Evolutionary conservation across 768 basidiomycete genomes (phyloP).

Genomic region (Naganishia kalamii): DNA sequence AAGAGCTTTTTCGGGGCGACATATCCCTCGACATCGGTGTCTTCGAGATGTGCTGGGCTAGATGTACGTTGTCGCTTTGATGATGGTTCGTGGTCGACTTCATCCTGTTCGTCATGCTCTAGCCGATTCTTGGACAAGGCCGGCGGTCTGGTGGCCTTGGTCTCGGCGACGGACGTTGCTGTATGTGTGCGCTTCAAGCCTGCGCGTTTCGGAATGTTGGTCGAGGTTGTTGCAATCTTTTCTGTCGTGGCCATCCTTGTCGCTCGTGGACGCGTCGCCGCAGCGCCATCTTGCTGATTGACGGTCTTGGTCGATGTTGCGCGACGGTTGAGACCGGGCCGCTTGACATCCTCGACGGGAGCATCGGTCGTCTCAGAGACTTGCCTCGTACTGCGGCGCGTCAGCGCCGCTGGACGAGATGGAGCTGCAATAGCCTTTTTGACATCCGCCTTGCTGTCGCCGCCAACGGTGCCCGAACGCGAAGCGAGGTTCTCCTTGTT

Average conservation of each 20-base stretch:
- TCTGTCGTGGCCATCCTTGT: background rate
- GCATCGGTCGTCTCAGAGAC: background rate
- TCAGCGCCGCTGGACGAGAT: slow-evolving; percentile 4
- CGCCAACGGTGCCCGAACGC: background rate
- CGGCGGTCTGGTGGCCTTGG: background rate
- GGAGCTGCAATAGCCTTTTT: background rate
- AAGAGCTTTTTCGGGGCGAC: slow-evolving; percentile 2
- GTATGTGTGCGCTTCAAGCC: slow-evolving; percentile 22
- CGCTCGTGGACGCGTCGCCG: background rate
- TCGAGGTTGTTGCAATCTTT: slow-evolving; percentile 11
- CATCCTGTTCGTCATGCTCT: slow-evolving; percentile 16
- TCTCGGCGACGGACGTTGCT: background rate
- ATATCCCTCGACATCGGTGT: background rate
- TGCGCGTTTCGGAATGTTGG: background rate
- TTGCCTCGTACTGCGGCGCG: slow-evolving; percentile 12
- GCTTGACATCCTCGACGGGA: slow-evolving; percentile 3
- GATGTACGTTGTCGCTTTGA: slow-evolving; percentile 21
- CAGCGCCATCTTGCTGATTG: slow-evolving; percentile 22
- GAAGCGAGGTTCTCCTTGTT: slow-evolving; percentile 20
- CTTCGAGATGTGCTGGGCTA: background rate
- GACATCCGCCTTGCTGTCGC: slow-evolving; percentile 6
- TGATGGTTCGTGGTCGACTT: slow-evolving; percentile 9
- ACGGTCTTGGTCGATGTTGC: slow-evolving; percentile 25
- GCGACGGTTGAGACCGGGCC: slow-evolving; percentile 26
- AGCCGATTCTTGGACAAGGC: background rate